Base-by-base conservation (phyloP, 208 protist genomes). In the Trypanosoma conorhini region DNA sequence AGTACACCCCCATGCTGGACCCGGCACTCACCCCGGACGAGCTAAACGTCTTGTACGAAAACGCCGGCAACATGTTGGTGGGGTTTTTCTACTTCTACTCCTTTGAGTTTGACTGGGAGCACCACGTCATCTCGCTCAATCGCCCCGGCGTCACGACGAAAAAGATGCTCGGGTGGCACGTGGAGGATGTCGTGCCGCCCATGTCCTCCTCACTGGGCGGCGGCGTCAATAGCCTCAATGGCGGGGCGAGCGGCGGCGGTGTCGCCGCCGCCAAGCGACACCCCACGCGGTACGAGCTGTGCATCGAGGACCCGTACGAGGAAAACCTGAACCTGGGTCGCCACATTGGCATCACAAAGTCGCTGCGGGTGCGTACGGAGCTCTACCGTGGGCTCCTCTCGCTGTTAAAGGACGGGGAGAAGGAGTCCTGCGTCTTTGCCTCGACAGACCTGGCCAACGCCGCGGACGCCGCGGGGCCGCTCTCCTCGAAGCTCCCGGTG, bases 51-150 rank as follows among this genome's bases (percentile, higher is more conserved):
- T 69, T 89, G 33, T 64, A 85, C 52, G 24, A 72, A 24, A 60
- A 94, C 70, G 80, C 82, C 4, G 93, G 93, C 7, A 79, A 91
- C 72, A 72, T 96, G 66, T 80, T 97, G 21, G 62, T 96, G 13
- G 93, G 79, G n/a, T 97, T 97, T 76, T 94, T 97, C 59, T 79
- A 90, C 68, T 97, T 93, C 69, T 97, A 97, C 75, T 81, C 89
- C 17, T 82, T 85, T 66, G 87, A 94, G 64, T 97, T 97, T 72
- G 84, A 97, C 74, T 97, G 93, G 93, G 74, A 67, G 50, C 28
- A 86, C 38, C 70, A 96, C 72, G 93, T 97, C 31, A 83, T 97
- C 62, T 94, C 93, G 26, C 83, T 97, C 24, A 97, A 96, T 65
- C 74, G 85, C 0, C 75, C 62, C 0, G 89, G 85, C 1, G 59